These are phyloP conservation scores for Botryotinia narcissicola DNA, from an alignment of 2,329 filamentous ascomycete species.

Conservation along the genomic window DNA sequence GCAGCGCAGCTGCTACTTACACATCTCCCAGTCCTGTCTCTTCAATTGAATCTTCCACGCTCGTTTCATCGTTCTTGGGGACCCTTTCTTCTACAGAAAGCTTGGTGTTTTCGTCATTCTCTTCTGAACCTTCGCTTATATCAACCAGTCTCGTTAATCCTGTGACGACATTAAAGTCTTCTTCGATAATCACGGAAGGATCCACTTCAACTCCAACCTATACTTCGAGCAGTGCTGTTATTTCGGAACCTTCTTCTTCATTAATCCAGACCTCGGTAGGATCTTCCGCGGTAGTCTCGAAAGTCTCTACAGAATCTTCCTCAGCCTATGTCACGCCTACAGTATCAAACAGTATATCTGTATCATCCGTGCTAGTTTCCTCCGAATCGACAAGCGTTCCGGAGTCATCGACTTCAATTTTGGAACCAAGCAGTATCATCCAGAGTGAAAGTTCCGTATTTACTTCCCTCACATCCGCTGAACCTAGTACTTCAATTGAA, in stretches of 20 bases:
- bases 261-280: not conserved
- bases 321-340: not conserved
- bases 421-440: not conserved
- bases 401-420: not conserved
- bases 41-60: not conserved
- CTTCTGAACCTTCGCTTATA: not conserved
- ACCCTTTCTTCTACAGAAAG: not conserved
- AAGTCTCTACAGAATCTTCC: not conserved
- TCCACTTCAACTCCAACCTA: not conserved
- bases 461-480: not conserved
- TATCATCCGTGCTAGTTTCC: not conserved
- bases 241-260: not conserved
- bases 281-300: not conserved
- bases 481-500: not conserved
- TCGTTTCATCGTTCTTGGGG: not conserved
- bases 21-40: not conserved
- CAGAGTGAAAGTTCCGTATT: not conserved
- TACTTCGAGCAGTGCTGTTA: not conserved
- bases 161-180: not conserved
- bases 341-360: not conserved
- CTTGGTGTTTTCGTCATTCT: not conserved
- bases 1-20: not conserved
- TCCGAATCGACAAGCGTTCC: not conserved
- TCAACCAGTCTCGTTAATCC: not conserved
- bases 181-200: not conserved